Evolutionary conservation across 2,329 filamentous ascomycete genomes (phyloP), one percentile per base, ranked within the genome.

Genomic region (Alternaria atra): DNA sequence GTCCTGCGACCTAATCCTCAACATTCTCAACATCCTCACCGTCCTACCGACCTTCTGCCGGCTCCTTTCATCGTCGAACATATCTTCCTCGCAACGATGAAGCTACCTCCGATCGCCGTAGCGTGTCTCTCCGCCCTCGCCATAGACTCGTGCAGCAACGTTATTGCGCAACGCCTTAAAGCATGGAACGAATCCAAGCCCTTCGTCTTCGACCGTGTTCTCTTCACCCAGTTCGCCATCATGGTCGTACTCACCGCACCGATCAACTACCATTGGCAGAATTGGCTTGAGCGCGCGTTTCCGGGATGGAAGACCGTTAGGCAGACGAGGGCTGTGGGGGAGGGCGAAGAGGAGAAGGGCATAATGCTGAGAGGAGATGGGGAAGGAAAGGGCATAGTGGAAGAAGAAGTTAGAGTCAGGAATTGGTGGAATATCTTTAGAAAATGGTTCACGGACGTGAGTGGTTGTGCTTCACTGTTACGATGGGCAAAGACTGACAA

Each of bases 251-350:
- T 97, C 58, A 90, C 85, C 73, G 90, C 90, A 27, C 93, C 93
- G 1, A 90, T 91, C 42, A 97, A 97, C 79, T 92, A 92, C 74
- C 78, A 91, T 70, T 97, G 93, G 93, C 93, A 97, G 83, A 85
- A 89, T 39, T 91, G 86, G 77, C 85, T 97, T 37, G 93, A 97
- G 77, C 81, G 84, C 8, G 81, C 84, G 5, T 96, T 93, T 72
- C 93, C 93, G 0, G 89, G 90, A 0, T 78, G 74, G 74, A 75
- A 69, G 65, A 66, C 64, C 1, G 68, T 71, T 3, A 72, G 63
- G 46, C 64, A 61, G 25, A 67, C 63, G 25, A 56, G 69, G 27
- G 56, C 61, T 27, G 60, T 58, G n/a, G 57, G 47, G 4, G 56
- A 65, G 25, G 68, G 69, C 29, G 69, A 68, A 25, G 75, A 73